phyloP scores from a whole-genome alignment of 2,329 filamentous ascomycete genomes.

The Aspergillus tamarii region DNA sequence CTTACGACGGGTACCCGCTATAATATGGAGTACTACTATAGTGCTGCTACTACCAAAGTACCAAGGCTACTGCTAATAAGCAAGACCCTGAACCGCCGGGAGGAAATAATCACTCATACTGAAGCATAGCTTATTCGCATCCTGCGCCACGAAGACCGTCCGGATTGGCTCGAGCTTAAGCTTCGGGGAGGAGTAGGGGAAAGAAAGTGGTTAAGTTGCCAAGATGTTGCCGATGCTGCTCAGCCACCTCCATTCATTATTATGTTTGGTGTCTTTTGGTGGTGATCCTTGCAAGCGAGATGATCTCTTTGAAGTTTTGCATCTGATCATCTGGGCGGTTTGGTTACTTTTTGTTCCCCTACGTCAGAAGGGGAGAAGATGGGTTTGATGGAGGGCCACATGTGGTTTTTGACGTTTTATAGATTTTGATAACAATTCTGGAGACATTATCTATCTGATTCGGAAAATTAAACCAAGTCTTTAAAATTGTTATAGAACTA shows the following conservation, averaged over 20 bases:
- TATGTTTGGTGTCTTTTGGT: conserved; percentile 6
- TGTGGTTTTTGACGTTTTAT: too few relatives aligned
- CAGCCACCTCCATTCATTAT: conserved; percentile 3
- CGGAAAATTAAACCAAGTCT: background rate
- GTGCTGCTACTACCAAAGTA: too few relatives aligned
- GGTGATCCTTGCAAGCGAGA: conserved; percentile 4
- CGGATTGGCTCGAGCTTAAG: conserved; percentile 13
- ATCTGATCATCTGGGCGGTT: background rate
- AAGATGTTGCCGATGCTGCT: background rate
- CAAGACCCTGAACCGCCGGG: background rate
- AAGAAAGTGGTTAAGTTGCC: background rate
- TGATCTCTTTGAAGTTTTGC: background rate
- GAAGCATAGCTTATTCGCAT: background rate
- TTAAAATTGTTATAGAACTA: background rate
- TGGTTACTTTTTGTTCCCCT: too few relatives aligned
- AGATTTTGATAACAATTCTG: background rate
- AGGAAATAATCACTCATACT: conserved; percentile 3
- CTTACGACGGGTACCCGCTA: background rate
- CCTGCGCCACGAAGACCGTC: conserved; percentile 6
- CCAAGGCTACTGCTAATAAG: background rate
- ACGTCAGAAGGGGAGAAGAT: background rate
- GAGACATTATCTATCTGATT: background rate
- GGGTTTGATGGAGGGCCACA: too few relatives aligned
- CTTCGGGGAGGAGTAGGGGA: background rate
- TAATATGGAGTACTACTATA: background rate